Evolutionary conservation across 768 basidiomycete genomes (phyloP).

Genomic region (Pisolithus marmoratus): DNA sequence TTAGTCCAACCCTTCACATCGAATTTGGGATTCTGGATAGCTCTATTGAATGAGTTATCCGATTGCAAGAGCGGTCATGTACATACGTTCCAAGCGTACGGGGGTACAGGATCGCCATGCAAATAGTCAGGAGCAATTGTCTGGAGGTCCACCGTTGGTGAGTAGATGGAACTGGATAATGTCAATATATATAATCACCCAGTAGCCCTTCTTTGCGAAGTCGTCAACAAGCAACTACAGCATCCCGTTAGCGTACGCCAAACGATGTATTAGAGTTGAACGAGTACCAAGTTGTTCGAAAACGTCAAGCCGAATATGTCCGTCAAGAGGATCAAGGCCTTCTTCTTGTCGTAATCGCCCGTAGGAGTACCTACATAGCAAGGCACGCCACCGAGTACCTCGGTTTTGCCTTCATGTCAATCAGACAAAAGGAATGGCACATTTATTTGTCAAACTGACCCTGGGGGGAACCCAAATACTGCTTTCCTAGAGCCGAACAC

Average conservation of each 20-base stretch:
- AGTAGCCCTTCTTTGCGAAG: constrained; percentile 36
- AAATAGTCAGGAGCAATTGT: constrained; percentile 23
- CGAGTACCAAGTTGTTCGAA: constrained; percentile 14
- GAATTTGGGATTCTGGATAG: constrained; percentile 5
- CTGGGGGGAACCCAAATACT: too few relatives aligned
- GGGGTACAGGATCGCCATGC: constrained; percentile 20
- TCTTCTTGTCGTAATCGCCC: neutral
- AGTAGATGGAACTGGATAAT: neutral
- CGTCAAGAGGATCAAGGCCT: neutral
- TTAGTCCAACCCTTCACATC: constrained; percentile 29
- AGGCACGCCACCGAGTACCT: neutral
- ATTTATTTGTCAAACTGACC: too few relatives aligned
- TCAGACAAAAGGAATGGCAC: too few relatives aligned
- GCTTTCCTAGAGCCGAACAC: too few relatives aligned
- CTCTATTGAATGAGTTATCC: neutral
- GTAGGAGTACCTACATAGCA: neutral
- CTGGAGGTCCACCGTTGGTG: neutral
- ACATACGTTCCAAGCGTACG: constrained; percentile 12
- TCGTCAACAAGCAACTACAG: constrained; percentile 39
- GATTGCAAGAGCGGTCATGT: neutral
- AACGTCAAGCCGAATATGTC: constrained; percentile 7
- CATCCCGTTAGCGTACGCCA: neutral
- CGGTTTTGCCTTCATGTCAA: neutral
- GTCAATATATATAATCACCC: constrained; percentile 9
- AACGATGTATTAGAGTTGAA: neutral